Evolutionary conservation across 306 rosid species (phyloP), one percentile per base, ranked within the genome.

Genomic region (Lotus japonicus): DNA sequence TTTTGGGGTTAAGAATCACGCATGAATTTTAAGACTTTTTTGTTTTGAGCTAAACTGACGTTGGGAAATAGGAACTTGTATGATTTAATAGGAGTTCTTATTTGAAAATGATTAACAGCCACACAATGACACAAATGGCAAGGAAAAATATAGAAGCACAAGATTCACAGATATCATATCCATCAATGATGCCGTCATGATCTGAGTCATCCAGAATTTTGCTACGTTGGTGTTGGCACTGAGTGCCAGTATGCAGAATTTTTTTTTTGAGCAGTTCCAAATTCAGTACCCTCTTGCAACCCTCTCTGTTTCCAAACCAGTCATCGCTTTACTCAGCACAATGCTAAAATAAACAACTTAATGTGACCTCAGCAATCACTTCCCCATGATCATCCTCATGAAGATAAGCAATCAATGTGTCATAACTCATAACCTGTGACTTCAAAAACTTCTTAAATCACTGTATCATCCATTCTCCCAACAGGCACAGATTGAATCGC

Each of bases 361-460:
- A 5, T 68, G 80, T 67, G 8, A 76, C 71, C 81, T 88, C 97
- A 31, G 97, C 73, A 19, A 91, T 75, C 75, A 91, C 95, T 75
- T 91, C 97, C 23, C 92, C 97, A 1, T 88, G 97, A 71, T 86
- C 95, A 71, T 91, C 97, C 23, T 91, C 95, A 66, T 91, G 97
- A 75, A 91, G 88, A 83, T 91, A 91, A 55, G 86, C 92, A 95
- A 91, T 91, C 64, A 91, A 95, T 81, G 95, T 81, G 95, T 91
- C 97, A 83, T 91, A 91, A 38, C 92, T 91, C 97, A 83, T 91
- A 91, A 38, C 92, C 97, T 3, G 97, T 88, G 69, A 88, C 87
- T 33, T 91, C 97, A 73, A 84, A 88, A 66, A 91, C 97, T 63
- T 88, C 95, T 65, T 88, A 87, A 36, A 86, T 89, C 97, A 88